Evolutionary conservation across 2,329 filamentous ascomycete genomes (phyloP), one percentile per base, ranked within the genome.

Genomic region (Fusarium falciforme): DNA sequence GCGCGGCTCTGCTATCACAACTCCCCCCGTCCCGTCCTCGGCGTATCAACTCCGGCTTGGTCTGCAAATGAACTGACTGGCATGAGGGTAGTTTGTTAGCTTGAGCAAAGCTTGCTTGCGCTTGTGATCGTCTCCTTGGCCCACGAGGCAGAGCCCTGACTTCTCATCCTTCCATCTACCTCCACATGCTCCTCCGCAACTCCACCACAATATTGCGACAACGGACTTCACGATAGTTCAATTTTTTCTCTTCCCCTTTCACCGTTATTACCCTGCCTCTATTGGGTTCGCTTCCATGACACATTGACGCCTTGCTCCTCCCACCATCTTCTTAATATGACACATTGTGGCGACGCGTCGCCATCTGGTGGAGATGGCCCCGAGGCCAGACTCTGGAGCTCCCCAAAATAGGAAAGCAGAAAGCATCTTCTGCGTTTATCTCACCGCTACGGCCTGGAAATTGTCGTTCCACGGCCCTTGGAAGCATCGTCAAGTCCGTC

Each of bases 391-490:
- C 35, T 62, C 35, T 64, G 17, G 58, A 71, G 38, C 64, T 69
- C 71, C 70, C 63, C 71, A 49, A 67, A 76, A 61, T 62, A 69
- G 78, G 74, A 79, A 77, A 79, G 44, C 71, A 60, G 35, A 52
- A 44, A 73, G 60, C 76, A 79, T 72, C 47, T 64, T 66, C 52
- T 76, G 77, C 78, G 72, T 79, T 75, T 57, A 69, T 67, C 60
- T 67, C 74, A 69, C 72, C 68, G 59, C 66, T 71, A 49, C 52
- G 36, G 33, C 54, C 67, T 58, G 52, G 47, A 33, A n/a, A 57
- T 66, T 47, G 17, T n/a, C 31, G n/a, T 57, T 44, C 14, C 11
- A 59, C 44, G 35, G 35, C 29, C 44, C 62, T 25, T 35, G 25
- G 31, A 61, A 58, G 20, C 49, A 57, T 60, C 44, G 40, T 29